These are phyloP conservation scores for Apophysomyces ossiformis DNA, from an alignment of 371 early-diverging fungal species.

Conservation along the genomic window DNA sequence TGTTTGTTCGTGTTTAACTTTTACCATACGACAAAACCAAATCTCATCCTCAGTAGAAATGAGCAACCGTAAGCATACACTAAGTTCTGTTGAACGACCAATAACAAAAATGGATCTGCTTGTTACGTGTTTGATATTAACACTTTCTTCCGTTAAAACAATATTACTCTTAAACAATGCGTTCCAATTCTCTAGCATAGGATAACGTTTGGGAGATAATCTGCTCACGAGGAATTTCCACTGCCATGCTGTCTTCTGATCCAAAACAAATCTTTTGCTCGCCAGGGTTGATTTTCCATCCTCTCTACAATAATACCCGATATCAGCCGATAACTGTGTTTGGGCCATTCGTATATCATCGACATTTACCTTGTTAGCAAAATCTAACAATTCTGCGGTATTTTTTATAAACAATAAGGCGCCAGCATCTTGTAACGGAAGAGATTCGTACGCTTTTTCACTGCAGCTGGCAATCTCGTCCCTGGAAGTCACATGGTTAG, in stretches of 20 bases:
- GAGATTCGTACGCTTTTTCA: slow-evolving; percentile 87
- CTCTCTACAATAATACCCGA: slow-evolving; percentile 54
- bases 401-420: slow-evolving; percentile 86
- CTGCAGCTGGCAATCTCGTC: slow-evolving; percentile 94
- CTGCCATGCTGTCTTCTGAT: slow-evolving; percentile 59
- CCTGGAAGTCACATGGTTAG: slow-evolving; percentile 38
- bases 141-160: too few species aligned
- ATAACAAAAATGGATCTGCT: background rate
- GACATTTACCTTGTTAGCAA: slow-evolving; percentile 72
- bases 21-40: too few species aligned
- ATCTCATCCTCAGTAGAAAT: too few species aligned
- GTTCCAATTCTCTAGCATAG: slow-evolving; percentile 95
- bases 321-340: background rate
- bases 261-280: slow-evolving; percentile 86
- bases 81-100: slow-evolving; percentile 7
- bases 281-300: slow-evolving; percentile 83
- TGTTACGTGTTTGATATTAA: background rate
- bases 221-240: slow-evolving; percentile 80
- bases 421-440: slow-evolving; percentile 88
- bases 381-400: slow-evolving; percentile 76
- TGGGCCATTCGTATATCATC: background rate
- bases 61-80: too few species aligned
- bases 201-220: slow-evolving; percentile 84
- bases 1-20: too few species aligned
- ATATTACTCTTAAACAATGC: slow-evolving; percentile 80